A percentile compares a stretch with the other conserved stretches of the same genome.
These are phyloP conservation scores for Naegleria gruberi DNA, from an alignment of 208 protist species.

Conservation along the genomic window DNA sequence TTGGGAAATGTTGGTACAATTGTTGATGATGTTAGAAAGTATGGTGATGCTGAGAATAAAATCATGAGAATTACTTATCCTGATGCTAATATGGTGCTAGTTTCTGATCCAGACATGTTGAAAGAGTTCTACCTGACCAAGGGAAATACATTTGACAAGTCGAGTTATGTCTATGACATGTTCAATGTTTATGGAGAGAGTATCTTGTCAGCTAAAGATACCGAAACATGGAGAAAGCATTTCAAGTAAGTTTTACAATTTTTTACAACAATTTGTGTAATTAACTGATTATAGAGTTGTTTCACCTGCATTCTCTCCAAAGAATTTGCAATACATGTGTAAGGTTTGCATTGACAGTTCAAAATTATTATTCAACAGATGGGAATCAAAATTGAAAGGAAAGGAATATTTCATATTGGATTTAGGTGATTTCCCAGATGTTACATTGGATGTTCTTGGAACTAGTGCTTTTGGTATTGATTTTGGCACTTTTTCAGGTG, in stretches of 20 bases:
- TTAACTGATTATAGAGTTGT: neutral
- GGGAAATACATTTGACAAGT: neutral
- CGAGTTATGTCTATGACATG: neutral
- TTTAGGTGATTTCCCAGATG: neutral
- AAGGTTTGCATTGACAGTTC: neutral
- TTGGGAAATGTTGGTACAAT: neutral
- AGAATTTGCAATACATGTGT: neutral
- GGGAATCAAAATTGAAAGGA: neutral
- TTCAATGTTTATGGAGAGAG: neutral
- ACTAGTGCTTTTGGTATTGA: no score
- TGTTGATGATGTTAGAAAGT: neutral
- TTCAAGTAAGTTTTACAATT: no score
- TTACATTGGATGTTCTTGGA: neutral
- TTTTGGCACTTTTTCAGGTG: no score
- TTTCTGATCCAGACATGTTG: neutral
- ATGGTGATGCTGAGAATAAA: neutral
- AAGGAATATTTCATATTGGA: neutral
- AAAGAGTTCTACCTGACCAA: neutral
- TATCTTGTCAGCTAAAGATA: neutral
- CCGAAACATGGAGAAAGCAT: neutral
- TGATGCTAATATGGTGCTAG: neutral
- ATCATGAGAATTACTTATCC: neutral
- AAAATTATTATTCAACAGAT: neutral
- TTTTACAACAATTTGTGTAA: no score
- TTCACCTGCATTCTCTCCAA: neutral